Conservation (phyloP, 352 stramenopile genomes). For the Thalassiosira delicatula region DNA sequence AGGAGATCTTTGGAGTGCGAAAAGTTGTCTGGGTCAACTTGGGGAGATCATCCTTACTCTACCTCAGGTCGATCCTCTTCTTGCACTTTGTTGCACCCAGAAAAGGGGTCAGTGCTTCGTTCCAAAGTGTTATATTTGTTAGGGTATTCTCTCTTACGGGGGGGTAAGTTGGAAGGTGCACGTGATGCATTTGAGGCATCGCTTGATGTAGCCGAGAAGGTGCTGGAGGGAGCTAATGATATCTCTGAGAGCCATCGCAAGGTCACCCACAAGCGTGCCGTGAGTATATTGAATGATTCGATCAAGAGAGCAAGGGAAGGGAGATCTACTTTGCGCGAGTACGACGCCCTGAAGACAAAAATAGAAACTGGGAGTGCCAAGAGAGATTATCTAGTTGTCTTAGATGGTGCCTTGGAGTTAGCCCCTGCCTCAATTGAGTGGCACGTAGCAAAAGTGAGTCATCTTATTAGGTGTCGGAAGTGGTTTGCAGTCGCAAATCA, state of each 20-base stretch:
- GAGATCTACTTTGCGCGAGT: constrained; percentile 18
- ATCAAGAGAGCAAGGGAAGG: constrained; percentile 26
- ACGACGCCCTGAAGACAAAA: constrained; percentile 16
- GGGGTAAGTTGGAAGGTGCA: constrained; percentile 56
- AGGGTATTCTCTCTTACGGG: constrained; percentile 62
- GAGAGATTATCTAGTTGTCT: background rate
- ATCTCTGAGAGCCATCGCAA: constrained; percentile 1
- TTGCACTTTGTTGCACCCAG: constrained; percentile 14
- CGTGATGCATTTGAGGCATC: constrained; percentile 58
- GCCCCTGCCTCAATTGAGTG: constrained; percentile 61
- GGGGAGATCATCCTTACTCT: background rate
- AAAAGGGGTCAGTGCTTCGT: constrained; percentile 48
- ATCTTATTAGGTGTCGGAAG: constrained; percentile 64
- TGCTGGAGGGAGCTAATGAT: constrained; percentile 17
- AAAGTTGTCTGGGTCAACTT: background rate
- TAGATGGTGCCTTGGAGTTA: constrained; percentile 50
- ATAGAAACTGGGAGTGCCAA: constrained; percentile 7
- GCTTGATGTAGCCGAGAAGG: constrained; percentile 45
- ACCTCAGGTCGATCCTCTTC: too few relatives aligned
- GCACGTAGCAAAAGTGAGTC: constrained; percentile 66
- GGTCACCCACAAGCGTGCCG: constrained; percentile 26
- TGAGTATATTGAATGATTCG: constrained; percentile 30
- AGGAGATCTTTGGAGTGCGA: constrained; percentile 49
- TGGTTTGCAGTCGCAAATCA: constrained; percentile 76
- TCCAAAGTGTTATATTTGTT: constrained; percentile 59